Base-by-base conservation (phyloP, 495 filamentous ascomycete species). In the Aspergillus asperescens region DNA sequence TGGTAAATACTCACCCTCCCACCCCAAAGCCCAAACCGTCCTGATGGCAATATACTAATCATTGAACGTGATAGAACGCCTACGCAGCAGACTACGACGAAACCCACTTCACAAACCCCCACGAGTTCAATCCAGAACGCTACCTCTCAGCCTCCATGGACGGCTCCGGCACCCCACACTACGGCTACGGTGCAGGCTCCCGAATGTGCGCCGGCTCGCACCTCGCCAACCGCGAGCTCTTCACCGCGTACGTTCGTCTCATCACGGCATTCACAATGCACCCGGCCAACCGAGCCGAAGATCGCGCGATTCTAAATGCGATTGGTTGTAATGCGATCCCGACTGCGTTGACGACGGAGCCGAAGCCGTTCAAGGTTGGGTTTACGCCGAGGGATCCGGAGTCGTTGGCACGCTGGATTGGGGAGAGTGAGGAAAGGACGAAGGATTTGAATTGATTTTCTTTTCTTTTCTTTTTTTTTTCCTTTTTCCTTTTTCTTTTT, bases 201-300 rank as follows among this genome's bases (percentile, higher is more conserved):
- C 74, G 84, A 22, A 86, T 86, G 82, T 87, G 84, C 64, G 81
- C 79, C n/a, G 84, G 83, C n/a, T 81, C 76, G 1, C 82, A 86
- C 48, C 68, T 87, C 3, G 83, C 81, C 2, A 86, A 86, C 59
- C 75, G 84, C 0, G 83, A 85, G 60, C 70, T 87, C 9, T 87
- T 80, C 63, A 85, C 81, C 4, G 83, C 83, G 0, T 87, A 84
- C 56, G 60, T 87, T 24, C 71, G 85, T n/a, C 65, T 89, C 19
- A 82, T 89, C 56, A 78, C 74, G 5, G 83, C 83, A 0, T 89
- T 89, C 57, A 66, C 74, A 44, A 77, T 84, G 60, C 59, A 70
- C 47, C 68, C 71, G 3, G 57, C 72, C 0, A 56, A 65, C 34
- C 48, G 69, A 25, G 65, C 52, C 0, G 64, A 55, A 13, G 79